These are phyloP conservation scores for Flaveria robusta DNA, from an alignment of 129 eudicot species.

Conservation along the genomic window DNA sequence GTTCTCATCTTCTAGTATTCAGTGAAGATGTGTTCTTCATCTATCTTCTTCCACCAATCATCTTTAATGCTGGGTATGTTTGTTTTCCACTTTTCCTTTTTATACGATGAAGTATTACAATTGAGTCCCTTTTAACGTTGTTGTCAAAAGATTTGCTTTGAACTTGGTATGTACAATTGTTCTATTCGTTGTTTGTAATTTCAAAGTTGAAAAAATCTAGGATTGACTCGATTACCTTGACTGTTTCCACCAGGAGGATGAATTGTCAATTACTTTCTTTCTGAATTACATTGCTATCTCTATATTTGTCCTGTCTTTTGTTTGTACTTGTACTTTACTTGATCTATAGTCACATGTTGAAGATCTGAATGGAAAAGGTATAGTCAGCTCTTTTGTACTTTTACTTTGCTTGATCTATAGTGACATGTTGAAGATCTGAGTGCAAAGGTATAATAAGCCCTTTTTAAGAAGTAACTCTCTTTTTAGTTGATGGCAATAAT, in stretches of 20 bases:
- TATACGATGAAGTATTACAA: not conserved
- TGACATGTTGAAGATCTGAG: constrained; percentile 15
- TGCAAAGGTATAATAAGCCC: constrained; percentile 8
- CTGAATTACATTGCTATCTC: not conserved
- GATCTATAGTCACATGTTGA: constrained; percentile 1
- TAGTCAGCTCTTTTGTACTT: constrained; percentile 5
- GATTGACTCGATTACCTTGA: constrained; percentile 11
- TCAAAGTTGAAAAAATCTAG: constrained; percentile 13
- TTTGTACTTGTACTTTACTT: not conserved
- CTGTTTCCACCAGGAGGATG: not conserved
- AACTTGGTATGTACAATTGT: not conserved
- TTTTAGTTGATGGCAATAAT: too few relatives aligned
- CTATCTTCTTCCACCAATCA: constrained; percentile 90
- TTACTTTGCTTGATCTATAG: constrained; percentile 4
- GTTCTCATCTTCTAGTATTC: constrained; percentile 72
- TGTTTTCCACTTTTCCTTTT: not conserved
- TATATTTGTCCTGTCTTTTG: not conserved
- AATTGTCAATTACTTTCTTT: not conserved
- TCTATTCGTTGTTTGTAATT: constrained; percentile 21
- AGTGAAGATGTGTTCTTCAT: constrained; percentile 96
- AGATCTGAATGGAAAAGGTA: constrained; percentile 21
- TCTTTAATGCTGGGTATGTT: constrained; percentile 87
- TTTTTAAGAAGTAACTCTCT: constrained; percentile 7
- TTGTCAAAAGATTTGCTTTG: not conserved
- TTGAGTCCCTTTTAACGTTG: not conserved